Evolutionary conservation across 345 rosid species (phyloP), one percentile per base, ranked within the genome.

Genomic region (Camelina neglecta): DNA sequence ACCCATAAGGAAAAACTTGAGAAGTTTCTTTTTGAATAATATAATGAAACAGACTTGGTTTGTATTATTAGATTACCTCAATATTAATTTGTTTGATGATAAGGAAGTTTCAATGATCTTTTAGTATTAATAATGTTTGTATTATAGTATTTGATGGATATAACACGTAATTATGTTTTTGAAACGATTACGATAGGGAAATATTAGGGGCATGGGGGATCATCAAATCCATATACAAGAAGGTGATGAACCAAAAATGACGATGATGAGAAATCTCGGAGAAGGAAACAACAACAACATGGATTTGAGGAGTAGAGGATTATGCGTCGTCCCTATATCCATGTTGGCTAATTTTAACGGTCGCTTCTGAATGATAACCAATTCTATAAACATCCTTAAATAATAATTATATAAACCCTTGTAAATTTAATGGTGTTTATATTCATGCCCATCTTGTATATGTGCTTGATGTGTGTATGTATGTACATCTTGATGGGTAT

Each of bases 281-380:
- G 76, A 71, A 65, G 61, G 48, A 58, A 77, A 56, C 49, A 67
- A 66, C 21, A 57, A 41, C 31, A 72, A 61, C 47, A 79, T 67
- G 64, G 89, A 86, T 75, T 73, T 93, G 73, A 85, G 85, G 83
- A 83, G 89, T 67, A 87, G 86, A 79, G 98, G 98, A 12, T 67
- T 89, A 67, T 86, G 98, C 75, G 78, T 89, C 81, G 88, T 89
- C 75, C 97, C 89, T 79, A 55, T 87, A 47, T 88, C 98, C 80
- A 79, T 86, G 91, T 84, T 93, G 74, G 80, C 88, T 79, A 82
- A 89, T 50, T 83, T 82, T 65, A 80, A 83, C 50, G 85, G 86
- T 81, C 87, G 73, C 75, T 83, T 68, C 60, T 59, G 35, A 71
- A 54, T 75, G 7, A 60, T 75, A 29, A 55, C 24, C 39, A 20